phyloP scores from a whole-genome alignment of 2,329 filamentous ascomycete species.

The Microdochium bolleyi region DNA sequence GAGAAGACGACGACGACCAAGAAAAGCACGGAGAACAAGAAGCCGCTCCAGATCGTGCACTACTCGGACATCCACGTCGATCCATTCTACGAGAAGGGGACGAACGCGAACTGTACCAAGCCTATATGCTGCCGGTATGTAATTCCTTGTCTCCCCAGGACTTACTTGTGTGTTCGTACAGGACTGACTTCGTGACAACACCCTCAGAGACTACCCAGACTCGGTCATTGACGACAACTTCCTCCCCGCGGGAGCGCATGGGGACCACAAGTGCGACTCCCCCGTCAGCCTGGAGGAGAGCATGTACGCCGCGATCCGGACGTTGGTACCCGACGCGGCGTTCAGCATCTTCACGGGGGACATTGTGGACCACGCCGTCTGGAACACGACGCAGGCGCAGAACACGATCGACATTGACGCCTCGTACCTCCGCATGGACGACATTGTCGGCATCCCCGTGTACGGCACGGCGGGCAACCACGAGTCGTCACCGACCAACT shows the following conservation, averaged over 20 bases:
- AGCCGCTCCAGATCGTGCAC: constrained; percentile 46
- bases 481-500: constrained; percentile 44
- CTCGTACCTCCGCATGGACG: constrained; percentile 38
- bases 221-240: constrained; percentile 33
- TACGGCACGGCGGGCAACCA: constrained; percentile 51
- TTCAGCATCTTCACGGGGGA: constrained; percentile 55
- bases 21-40: constrained; percentile 2
- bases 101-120: constrained; percentile 47
- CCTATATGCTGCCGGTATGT: constrained; percentile 49
- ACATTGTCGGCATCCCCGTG: constrained; percentile 28
- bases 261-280: constrained; percentile 44
- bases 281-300: constrained; percentile 43
- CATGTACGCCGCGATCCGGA: constrained; percentile 43
- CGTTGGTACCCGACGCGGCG: constrained; percentile 34
- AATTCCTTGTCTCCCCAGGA: not conserved
- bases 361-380: constrained; percentile 43
- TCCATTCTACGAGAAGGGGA: constrained; percentile 41
- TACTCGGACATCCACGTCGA: constrained; percentile 55
- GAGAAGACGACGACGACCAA: not conserved
- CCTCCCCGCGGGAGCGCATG: constrained; percentile 41
- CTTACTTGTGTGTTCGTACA: no score
- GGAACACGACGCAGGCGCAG: constrained; percentile 29
- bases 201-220: constrained; percentile 28
- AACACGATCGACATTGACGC: constrained; percentile 26
- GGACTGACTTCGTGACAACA: not conserved